These are phyloP conservation scores for Tremella fuciformis DNA, from an alignment of 768 basidiomycete genomes.

Conservation along the genomic window DNA sequence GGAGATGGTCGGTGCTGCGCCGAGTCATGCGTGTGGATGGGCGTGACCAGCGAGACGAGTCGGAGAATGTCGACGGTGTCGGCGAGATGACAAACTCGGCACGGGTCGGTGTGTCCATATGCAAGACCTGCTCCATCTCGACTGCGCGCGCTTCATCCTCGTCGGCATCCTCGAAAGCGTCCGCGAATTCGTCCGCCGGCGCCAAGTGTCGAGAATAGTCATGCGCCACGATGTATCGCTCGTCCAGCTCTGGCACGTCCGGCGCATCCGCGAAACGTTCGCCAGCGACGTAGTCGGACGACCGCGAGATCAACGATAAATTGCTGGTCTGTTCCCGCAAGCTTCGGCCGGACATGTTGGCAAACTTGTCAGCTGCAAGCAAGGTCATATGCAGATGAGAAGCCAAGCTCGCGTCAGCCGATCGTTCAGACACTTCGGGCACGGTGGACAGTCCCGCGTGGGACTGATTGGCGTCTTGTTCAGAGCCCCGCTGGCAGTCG, in stretches of 20 bases:
- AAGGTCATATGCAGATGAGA: conserved; percentile 1
- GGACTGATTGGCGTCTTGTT: background rate
- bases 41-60: conserved; percentile 3
- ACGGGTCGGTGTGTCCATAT: conserved; percentile 46
- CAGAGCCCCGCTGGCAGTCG: conserved; percentile 1
- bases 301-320: no score
- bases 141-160: conserved; percentile 32
- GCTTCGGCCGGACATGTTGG: background rate
- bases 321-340: background rate
- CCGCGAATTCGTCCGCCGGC: background rate
- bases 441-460: background rate
- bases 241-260: no score
- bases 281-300: no score
- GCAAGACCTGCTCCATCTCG: conserved; percentile 43
- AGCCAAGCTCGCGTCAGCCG: background rate
- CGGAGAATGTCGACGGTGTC: conserved; percentile 8
- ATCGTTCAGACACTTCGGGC: background rate
- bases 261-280: no score
- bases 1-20: background rate
- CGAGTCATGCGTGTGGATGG: conserved; percentile 1
- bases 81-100: conserved; percentile 45
- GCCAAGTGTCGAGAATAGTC: background rate
- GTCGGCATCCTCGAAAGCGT: background rate
- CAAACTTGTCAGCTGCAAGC: background rate
- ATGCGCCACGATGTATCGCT: background rate